Evolutionary conservation across 345 rosid genomes (phyloP), one percentile per base, ranked within the genome.

Genomic region (Bruguiera gymnorhiza): DNA sequence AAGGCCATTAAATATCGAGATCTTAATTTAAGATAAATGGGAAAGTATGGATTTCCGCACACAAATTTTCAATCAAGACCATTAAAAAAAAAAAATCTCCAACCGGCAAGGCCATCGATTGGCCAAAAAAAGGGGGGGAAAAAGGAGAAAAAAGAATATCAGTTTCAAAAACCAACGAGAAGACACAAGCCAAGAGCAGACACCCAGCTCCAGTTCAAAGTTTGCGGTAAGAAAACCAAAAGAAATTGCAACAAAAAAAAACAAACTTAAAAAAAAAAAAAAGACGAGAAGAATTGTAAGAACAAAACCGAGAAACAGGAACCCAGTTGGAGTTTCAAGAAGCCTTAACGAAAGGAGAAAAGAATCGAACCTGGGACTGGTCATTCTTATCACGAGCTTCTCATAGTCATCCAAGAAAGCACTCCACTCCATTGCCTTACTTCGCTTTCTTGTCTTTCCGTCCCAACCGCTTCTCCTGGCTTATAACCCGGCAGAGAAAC

Each of bases 381-480:
- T 87, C 96, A 95, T 86, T 80, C 97, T 83, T 26, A 74, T 83
- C 32, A 92, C 86, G 63, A 95, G 98, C 86, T 95, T 95, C 85
- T 95, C 93, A 77, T 89, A 95, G 71, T 95, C 99, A 82, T 91
- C 92, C 67, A 87, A 66, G 69, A 80, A 87, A 75, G 93, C 86
- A 65, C 77, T 84, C 86, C 87, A 78, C 86, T 82, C 91, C 96
- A 88, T 86, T 31, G 68, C 37, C 37, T 34, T 8, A 34, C 13
- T 46, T 27, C 27, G 57, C 0, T 55, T 16, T 7, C 27, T 32
- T 48, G 37, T 31, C 16, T 16, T 56, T 18, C 43, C 32, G 66
- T 13, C 30, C 39, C 23, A 20, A 9, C 58, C 4, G 20, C 39
- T 53, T 54, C 46, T 19, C 43, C 29, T 7, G 37, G 8, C 23